Conservation (phyloP, 768 basidiomycete species). For the Phaeotremella fagi region DNA sequence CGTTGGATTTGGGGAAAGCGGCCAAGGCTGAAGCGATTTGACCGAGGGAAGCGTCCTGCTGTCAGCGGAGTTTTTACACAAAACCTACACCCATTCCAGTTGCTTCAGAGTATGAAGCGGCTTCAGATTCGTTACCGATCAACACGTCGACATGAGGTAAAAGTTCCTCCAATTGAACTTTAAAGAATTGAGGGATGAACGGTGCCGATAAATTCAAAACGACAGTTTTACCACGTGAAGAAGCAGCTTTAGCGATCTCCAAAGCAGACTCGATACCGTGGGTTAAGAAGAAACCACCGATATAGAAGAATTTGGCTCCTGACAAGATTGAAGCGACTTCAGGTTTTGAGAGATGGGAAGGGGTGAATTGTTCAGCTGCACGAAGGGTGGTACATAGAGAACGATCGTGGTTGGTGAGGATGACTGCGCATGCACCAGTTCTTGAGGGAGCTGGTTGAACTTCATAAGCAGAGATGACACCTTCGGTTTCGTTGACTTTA, state of each 20-base stretch:
- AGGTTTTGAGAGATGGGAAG: slow-evolving; percentile 70
- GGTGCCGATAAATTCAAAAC: slow-evolving; percentile 92
- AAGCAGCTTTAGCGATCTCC: slow-evolving; percentile 71
- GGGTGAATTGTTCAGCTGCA: slow-evolving; percentile 82
- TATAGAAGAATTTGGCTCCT: slow-evolving; percentile 79
- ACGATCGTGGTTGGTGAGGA: slow-evolving; percentile 87
- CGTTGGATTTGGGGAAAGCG: slow-evolving; percentile 67
- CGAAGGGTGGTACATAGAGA: slow-evolving; percentile 89
- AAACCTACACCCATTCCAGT: slow-evolving; percentile 58
- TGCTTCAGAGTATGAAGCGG: slow-evolving; percentile 73
- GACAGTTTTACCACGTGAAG: slow-evolving; percentile 75
- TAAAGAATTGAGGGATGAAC: slow-evolving; percentile 94
- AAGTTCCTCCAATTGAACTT: slow-evolving; percentile 69
- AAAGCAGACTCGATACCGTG: slow-evolving; percentile 73
- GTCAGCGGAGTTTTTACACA: not conserved
- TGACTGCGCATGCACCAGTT: slow-evolving; percentile 94
- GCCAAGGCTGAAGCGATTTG: slow-evolving; percentile 65
- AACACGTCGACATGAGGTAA: slow-evolving; percentile 80
- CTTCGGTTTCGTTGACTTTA: slow-evolving; percentile 85
- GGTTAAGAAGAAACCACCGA: slow-evolving; percentile 96
- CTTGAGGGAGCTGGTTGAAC: slow-evolving; percentile 72
- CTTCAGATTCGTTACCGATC: slow-evolving; percentile 96
- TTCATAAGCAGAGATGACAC: slow-evolving; percentile 78
- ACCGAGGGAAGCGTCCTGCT: slow-evolving; percentile 27
- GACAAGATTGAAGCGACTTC: slow-evolving; percentile 71